A percentile compares a stretch with the other conserved stretches of the same genome.
Evolutionary conservation across 148 eudicot species (phyloP).

Genomic region (Dianthus caryophyllus): DNA sequence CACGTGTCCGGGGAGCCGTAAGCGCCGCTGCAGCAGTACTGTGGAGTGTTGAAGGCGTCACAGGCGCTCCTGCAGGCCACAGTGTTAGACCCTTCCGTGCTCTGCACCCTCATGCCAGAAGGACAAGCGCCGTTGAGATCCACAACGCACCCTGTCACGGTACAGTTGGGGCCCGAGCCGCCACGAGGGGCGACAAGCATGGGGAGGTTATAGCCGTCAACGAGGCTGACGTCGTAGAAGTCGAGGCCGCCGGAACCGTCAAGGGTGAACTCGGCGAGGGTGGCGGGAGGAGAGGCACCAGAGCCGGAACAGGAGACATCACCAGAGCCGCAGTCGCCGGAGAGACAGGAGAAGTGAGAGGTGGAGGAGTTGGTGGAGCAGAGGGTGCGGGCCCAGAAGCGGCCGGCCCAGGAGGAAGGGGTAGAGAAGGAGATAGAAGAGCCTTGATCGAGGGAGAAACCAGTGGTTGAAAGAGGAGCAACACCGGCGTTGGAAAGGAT

Average conservation of each 20-base stretch:
- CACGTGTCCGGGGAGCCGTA: constrained; percentile 56
- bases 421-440: constrained; percentile 36
- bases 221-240: constrained; percentile 74
- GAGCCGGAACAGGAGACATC: constrained; percentile 40
- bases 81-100: not conserved
- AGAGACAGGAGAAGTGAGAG: constrained; percentile 53
- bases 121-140: constrained; percentile 55
- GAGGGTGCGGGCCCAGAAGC: constrained; percentile 67
- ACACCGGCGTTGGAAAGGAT: constrained; percentile 68
- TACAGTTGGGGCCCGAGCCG: constrained; percentile 42
- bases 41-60: constrained; percentile 36
- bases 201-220: constrained; percentile 77
- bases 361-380: constrained; percentile 44
- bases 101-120: constrained; percentile 32
- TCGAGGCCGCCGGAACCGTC: constrained; percentile 37
- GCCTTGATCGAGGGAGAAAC: constrained; percentile 53
- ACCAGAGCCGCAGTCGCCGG: constrained; percentile 75
- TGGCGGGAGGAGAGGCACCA: constrained; percentile 56
- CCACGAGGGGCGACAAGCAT: constrained; percentile 62
- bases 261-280: constrained; percentile 66
- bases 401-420: constrained; percentile 66
- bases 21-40: constrained; percentile 64
- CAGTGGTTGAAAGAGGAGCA: constrained; percentile 51
- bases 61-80: constrained; percentile 69
- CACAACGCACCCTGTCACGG: constrained; percentile 43